A percentile compares a stretch with the other conserved stretches of the same genome.
These are phyloP conservation scores for Corymbia maculata DNA, from an alignment of 345 rosid genomes.

Conservation along the genomic window DNA sequence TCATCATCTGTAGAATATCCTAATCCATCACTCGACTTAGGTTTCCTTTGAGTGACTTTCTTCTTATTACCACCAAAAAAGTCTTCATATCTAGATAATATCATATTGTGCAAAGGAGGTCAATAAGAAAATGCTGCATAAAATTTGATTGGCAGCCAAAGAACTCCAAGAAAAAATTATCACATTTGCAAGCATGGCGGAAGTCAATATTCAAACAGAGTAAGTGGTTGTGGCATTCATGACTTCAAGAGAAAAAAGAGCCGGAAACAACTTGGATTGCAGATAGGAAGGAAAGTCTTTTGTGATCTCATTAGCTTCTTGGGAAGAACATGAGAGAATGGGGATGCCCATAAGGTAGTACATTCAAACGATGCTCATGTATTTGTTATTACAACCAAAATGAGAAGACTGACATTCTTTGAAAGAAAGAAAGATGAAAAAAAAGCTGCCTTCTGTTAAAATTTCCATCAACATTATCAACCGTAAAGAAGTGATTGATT, in stretches of 20 bases:
- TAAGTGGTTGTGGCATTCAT: neutral
- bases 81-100: slow-evolving; percentile 56
- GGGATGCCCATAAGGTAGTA: neutral
- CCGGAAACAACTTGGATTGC: neutral
- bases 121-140: neutral
- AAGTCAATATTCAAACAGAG: neutral
- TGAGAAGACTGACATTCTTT: neutral
- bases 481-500: neutral
- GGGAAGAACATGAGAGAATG: neutral
- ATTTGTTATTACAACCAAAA: neutral
- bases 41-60: slow-evolving; percentile 20
- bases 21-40: slow-evolving; percentile 13
- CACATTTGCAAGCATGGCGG: neutral
- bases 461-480: neutral
- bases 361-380: neutral
- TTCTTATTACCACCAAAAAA: slow-evolving; percentile 55
- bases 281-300: neutral
- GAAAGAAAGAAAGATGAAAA: neutral
- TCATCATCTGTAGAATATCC: slow-evolving; percentile 31
- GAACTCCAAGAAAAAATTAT: neutral
- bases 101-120: neutral
- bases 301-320: neutral
- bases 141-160: neutral
- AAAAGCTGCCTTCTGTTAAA: neutral
- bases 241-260: neutral